Percentiles rank a stretch among this genome's conserved stretches.
phyloP scores from a whole-genome alignment of 768 basidiomycete species.

The Sistotremastrum niveocremeum region DNA sequence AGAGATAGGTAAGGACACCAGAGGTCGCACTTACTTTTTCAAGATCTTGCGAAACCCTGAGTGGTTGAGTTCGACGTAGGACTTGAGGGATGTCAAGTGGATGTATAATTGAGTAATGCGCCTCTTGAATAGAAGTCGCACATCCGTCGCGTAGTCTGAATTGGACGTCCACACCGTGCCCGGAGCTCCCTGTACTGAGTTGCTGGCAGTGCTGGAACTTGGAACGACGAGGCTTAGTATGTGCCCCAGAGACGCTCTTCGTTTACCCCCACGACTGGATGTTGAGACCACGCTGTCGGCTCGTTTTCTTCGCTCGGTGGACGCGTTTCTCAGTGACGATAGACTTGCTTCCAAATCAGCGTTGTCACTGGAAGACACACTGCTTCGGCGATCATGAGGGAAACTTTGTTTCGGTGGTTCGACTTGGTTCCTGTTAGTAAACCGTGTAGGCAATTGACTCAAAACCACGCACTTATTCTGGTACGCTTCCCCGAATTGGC shows the following conservation, averaged over 20 bases:
- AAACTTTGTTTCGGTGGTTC: constrained; percentile 29
- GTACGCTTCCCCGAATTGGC: constrained; percentile 21
- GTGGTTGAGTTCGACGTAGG: constrained; percentile 85
- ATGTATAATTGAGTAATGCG: constrained; percentile 76
- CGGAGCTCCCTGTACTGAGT: constrained; percentile 8
- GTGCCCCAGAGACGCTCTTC: constrained; percentile 24
- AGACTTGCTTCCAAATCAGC: constrained; percentile 28
- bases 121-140: constrained; percentile 78
- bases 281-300: constrained; percentile 5
- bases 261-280: constrained; percentile 23
- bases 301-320: constrained; percentile 5
- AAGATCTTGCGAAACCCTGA: constrained; percentile 91
- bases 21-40: constrained; percentile 59
- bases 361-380: constrained; percentile 35
- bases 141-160: constrained; percentile 72
- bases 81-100: constrained; percentile 57
- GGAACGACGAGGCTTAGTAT: constrained; percentile 33
- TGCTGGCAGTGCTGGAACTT: constrained; percentile 35
- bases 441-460: constrained; percentile 1
- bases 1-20: neutral
- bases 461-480: constrained; percentile 7
- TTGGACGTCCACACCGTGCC: constrained; percentile 64
- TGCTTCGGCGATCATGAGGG: constrained; percentile 22
- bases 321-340: constrained; percentile 13
- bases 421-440: constrained; percentile 11